Base-by-base conservation (phyloP, 2,329 filamentous ascomycete genomes). In the Setomelanomma holmii region DNA sequence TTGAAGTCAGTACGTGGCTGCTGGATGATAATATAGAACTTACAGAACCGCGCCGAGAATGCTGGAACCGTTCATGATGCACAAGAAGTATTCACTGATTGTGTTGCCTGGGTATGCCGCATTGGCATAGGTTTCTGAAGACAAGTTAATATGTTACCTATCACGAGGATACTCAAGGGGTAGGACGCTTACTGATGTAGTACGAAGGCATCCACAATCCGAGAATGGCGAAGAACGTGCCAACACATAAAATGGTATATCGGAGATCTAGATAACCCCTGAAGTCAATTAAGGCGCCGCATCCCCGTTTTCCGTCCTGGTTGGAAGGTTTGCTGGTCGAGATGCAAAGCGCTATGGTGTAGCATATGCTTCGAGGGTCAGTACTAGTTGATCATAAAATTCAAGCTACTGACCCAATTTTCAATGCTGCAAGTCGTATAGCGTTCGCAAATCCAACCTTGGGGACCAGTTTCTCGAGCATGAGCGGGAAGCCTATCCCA, bases 351-450 rank as follows among this genome's bases (percentile, higher is more conserved):
- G 35, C 78, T 75, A 51, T 74, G 58, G 16, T 80, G 59, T 61
- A 82, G 75, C 44, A 83, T 79, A 61, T 72, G 76, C 49, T 87
- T 66, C 0, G 79, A 0, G 81, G 59, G 30, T 80, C 76, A 50
- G 81, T 85, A 75, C 17, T 80, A 75, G 7, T 75, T 0, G 64
- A 66, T 8, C 82, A 61, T 80, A 79, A 22, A 88, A 3, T 11
- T 1, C 4, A 6, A 0, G 5, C 19, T 8, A 58, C 66, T 42
- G 53, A 70, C 68, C 48, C 55, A 14, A 67, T 56, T 45, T 71
- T 81, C 56, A 90, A 85, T 0, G 81, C 87, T 1, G 89, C 77
- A 14, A 86, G 79, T 4, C 89, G 78, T 20, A 87, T 82, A 1
- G 84, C 79, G 83, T 85, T 88, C 0, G 78, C 72, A 58, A 88